Conservation (phyloP, 129 eudicot genomes). For the Flaveria linearis region DNA sequence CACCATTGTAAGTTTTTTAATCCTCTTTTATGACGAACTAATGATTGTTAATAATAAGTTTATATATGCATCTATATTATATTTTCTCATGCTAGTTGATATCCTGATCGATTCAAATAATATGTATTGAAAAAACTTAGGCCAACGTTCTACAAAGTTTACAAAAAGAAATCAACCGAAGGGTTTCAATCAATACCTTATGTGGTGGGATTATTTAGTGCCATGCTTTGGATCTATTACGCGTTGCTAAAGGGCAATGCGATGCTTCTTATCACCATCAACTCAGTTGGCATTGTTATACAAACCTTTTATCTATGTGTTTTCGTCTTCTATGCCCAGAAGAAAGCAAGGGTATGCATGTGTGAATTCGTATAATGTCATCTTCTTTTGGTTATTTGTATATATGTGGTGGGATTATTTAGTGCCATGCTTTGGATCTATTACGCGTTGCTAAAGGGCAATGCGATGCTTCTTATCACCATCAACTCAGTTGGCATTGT, state of each 20-base stretch:
- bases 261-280: constrained; percentile 76
- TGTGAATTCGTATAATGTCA: background rate
- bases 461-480: constrained; percentile 71
- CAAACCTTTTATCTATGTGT: constrained; percentile 62
- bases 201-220: constrained; percentile 73
- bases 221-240: constrained; percentile 86
- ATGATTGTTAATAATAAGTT: background rate
- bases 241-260: constrained; percentile 68
- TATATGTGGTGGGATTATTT: constrained; percentile 58
- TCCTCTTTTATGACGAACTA: background rate
- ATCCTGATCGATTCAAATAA: background rate
- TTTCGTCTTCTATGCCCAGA: constrained; percentile 67
- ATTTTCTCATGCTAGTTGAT: background rate
- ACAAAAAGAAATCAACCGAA: constrained; percentile 81
- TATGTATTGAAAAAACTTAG: constrained; percentile 30
- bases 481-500: constrained; percentile 77
- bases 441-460: constrained; percentile 69
- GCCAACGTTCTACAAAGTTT: constrained; percentile 79
- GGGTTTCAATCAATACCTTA: constrained; percentile 86
- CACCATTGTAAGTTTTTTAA: constrained; percentile 66
- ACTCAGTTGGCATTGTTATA: constrained; percentile 68
- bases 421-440: constrained; percentile 90
- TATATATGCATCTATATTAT: background rate
- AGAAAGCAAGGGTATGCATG: constrained; percentile 47
- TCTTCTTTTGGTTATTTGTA: background rate